These are phyloP conservation scores for Pichia norvegensis DNA, from an alignment of 1,139 yeast genomes.

Conservation along the genomic window DNA sequence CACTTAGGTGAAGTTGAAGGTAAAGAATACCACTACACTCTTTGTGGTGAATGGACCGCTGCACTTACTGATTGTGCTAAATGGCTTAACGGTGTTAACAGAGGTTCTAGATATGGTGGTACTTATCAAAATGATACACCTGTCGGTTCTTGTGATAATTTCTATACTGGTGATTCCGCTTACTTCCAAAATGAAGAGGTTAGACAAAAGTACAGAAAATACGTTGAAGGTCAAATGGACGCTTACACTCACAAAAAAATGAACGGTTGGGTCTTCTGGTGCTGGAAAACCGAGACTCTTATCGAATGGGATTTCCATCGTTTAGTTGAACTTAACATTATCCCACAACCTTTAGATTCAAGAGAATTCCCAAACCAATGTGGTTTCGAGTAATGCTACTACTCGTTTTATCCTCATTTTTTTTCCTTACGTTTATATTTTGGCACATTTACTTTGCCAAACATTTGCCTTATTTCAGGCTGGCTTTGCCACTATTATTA, in stretches of 20 bases:
- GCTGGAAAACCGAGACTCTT: conserved; percentile 55
- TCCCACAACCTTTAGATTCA: conserved; percentile 54
- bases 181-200: conserved; percentile 30
- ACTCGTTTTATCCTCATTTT: not conserved
- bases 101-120: conserved; percentile 54
- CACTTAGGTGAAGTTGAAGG: conserved; percentile 22
- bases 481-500: no score
- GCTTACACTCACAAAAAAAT: conserved; percentile 31
- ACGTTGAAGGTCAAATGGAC: conserved; percentile 45
- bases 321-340: conserved; percentile 40
- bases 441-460: not conserved
- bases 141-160: conserved; percentile 32
- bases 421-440: not conserved
- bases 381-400: conserved; percentile 15
- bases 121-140: conserved; percentile 35
- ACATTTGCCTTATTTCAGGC: not conserved
- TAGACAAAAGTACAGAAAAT: conserved; percentile 34
- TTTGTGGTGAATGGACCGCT: conserved; percentile 77
- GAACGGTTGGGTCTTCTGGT: conserved; percentile 64
- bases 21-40: conserved; percentile 37
- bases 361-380: conserved; percentile 35
- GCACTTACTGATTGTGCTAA: conserved; percentile 72
- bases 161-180: conserved; percentile 21
- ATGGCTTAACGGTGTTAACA: conserved; percentile 56
- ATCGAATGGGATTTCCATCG: conserved; percentile 58